These are phyloP conservation scores for Fusarium sp. DNA, from an alignment of 2,329 filamentous ascomycete species.

Conservation along the genomic window DNA sequence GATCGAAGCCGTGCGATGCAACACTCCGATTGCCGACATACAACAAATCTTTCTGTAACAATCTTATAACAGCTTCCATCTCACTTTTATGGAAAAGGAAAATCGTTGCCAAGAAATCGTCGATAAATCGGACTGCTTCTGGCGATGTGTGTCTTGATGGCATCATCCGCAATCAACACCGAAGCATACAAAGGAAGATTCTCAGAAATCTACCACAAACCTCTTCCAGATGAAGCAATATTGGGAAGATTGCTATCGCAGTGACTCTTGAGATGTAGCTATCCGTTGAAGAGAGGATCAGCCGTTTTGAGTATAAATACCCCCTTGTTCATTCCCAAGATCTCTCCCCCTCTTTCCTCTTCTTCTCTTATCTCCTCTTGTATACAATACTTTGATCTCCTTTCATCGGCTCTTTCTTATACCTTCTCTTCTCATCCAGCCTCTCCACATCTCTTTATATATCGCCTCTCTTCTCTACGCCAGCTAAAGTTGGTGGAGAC, in stretches of 20 bases:
- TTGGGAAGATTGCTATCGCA: rapidly evolving
- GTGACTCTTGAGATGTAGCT: not conserved
- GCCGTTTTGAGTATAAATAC: not conserved
- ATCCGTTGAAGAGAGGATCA: not conserved
- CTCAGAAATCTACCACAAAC: not conserved
- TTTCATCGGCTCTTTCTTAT: not conserved
- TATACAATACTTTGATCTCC: not conserved
- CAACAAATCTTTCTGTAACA: not conserved
- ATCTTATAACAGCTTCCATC: not conserved
- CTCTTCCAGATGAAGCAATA: not conserved
- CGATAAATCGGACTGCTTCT: not conserved
- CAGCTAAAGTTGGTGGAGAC: too few species aligned
- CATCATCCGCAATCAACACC: not conserved
- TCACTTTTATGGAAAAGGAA: too few species aligned
- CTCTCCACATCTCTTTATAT: too few species aligned
- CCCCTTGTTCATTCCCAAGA: not conserved
- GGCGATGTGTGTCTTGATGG: not conserved
- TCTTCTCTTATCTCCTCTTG: not conserved
- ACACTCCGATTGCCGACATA: not conserved
- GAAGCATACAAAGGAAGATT: not conserved
- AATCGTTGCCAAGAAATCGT: too few species aligned
- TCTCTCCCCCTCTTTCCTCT: not conserved
- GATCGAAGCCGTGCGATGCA: not conserved
- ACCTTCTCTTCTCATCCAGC: too few species aligned
- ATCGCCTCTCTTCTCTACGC: too few species aligned